Conservation (phyloP, 352 stramenopile genomes). For the Globisporangium echinulatum region DNA sequence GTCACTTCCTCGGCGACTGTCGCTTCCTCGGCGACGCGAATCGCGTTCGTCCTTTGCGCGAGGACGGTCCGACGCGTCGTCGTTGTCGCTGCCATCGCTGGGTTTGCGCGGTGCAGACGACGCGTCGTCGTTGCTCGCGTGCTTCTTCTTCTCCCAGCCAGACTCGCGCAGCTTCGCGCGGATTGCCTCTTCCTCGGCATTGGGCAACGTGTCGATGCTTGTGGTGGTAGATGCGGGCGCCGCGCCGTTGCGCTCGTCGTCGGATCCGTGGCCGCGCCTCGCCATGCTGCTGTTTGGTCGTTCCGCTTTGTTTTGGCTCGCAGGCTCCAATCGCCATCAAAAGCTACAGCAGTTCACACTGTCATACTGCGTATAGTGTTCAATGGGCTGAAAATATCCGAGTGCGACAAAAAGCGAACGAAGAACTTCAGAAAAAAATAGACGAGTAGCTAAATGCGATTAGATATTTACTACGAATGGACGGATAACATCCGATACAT, state of each 20-base stretch:
- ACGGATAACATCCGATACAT: too few species aligned
- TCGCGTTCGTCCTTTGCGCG: conserved; percentile 1
- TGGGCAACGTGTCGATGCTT: conserved; percentile 12
- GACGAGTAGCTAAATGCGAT: too few species aligned
- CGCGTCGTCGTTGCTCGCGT: conserved; percentile 15
- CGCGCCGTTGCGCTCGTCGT: conserved; percentile 8
- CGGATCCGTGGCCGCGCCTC: neutral
- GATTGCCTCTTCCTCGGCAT: conserved; percentile 56
- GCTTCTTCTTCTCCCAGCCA: conserved; percentile 54
- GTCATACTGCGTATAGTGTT: too few species aligned
- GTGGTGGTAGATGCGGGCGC: conserved; percentile 1
- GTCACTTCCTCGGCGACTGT: conserved; percentile 13
- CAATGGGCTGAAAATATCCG: too few species aligned
- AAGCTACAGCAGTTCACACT: too few species aligned
- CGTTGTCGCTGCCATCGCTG: conserved; percentile 10
- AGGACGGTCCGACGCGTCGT: conserved; percentile 3
- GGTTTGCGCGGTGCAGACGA: conserved; percentile 4
- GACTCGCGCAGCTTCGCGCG: conserved; percentile 65
- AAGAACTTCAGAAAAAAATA: too few species aligned
- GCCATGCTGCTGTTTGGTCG: conserved; percentile 5
- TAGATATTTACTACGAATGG: too few species aligned
- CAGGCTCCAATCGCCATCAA: neutral
- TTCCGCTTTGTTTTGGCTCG: neutral
- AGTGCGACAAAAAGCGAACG: too few species aligned
- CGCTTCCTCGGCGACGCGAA: conserved; percentile 9